Evolutionary conservation across 352 stramenopile species (phyloP).

Genomic region (Globisporangium canariense): DNA sequence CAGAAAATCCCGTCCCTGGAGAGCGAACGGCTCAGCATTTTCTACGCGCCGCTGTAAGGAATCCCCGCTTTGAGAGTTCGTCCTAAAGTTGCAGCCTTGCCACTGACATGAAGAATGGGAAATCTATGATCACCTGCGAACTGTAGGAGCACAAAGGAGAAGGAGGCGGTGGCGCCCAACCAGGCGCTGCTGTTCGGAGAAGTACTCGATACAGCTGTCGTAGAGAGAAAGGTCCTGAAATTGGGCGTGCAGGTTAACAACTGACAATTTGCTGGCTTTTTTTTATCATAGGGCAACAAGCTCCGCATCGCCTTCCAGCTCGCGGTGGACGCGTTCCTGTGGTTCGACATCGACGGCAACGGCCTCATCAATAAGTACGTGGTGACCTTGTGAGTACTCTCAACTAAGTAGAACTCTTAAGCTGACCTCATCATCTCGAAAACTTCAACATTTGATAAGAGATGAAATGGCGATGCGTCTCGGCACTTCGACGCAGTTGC

Average conservation of each 20-base stretch:
- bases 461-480: constrained; percentile 60
- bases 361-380: constrained; percentile 70
- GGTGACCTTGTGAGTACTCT: not conserved
- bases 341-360: constrained; percentile 79
- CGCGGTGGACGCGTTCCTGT: constrained; percentile 79
- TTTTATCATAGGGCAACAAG: constrained; percentile 57
- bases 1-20: constrained; percentile 81
- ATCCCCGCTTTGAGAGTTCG: not conserved
- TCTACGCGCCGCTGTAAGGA: constrained; percentile 70
- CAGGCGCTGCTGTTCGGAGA: constrained; percentile 70
- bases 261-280: not conserved
- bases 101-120: not conserved
- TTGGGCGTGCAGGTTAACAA: not conserved
- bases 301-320: constrained; percentile 77
- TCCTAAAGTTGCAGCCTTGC: not conserved
- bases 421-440: not conserved
- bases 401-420: not conserved
- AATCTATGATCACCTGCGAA: not conserved
- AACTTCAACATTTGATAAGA: not conserved
- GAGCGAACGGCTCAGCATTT: constrained; percentile 68
- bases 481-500: constrained; percentile 54
- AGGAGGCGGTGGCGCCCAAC: constrained; percentile 5
- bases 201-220: constrained; percentile 17
- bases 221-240: not conserved
- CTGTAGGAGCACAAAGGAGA: constrained; percentile 6